Evolutionary conservation across 345 rosid species (phyloP), one percentile per base, ranked within the genome.

Genomic region (Microthlaspi erraticum): DNA sequence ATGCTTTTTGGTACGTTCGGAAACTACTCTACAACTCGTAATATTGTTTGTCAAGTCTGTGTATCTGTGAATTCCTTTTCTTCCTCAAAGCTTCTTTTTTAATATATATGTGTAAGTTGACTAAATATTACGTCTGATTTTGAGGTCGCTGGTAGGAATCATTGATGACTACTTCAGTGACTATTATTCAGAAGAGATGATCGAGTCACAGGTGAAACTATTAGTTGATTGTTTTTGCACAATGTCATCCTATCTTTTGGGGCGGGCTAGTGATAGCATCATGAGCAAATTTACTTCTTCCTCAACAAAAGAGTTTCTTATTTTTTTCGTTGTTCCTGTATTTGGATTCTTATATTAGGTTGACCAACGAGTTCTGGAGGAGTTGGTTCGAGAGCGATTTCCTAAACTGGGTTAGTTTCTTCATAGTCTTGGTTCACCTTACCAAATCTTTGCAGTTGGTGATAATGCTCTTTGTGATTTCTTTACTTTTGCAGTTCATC

Each of bases 111-210:
- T 56, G n/a, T 16, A 55, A 44, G 42, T 31, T 68, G 12, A 75
- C 64, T 7, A 68, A 60, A 14, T 51, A 14, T 56, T 57, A 13
- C 34, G 46, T 54, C 13, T 52, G 58, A 68, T 71, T 71, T 64
- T 60, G 76, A 94, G 99, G 98, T 49, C 97, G 67, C 71, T 94
- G 83, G 77, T 77, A 81, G 98, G 93, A 68, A 83, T 94, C 61
- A 83, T 94, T 70, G 97, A 94, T 70, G 98, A 94, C 68, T 94
- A 91, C 81, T 94, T 94, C 80, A 88, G 80, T 80, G 98, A 97
- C 53, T 91, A 89, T 83, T 94, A 87, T 81, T 88, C 98, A 0
- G 99, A 94, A 83, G 96, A 94, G 76, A 94, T 94, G 99, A 87
- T 80, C 36, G 98, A 94, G 80, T 91, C 96, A 68, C 98, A 94